These are phyloP conservation scores for Phlebopus sp. DNA, from an alignment of 1,284 basidiomycete species.

Conservation along the genomic window DNA sequence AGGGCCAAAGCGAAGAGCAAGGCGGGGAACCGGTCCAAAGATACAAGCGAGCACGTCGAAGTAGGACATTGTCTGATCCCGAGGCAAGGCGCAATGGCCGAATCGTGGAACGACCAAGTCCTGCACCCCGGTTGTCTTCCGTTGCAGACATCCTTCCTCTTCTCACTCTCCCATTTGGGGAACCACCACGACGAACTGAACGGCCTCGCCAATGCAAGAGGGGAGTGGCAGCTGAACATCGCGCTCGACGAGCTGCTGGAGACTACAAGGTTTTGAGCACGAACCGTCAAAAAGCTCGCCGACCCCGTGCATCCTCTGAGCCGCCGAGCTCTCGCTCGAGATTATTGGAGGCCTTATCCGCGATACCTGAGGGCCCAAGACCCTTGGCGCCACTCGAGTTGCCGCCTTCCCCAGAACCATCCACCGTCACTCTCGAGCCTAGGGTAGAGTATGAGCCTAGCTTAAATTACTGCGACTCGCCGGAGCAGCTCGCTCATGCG, in stretches of 20 bases:
- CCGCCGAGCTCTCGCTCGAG: not conserved
- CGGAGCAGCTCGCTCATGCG: slow-evolving; percentile 13
- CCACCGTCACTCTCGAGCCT: slow-evolving; percentile 2
- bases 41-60: not conserved
- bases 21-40: no score
- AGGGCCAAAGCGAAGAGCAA: no score
- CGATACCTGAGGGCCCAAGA: not conserved
- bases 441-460: slow-evolving; percentile 7
- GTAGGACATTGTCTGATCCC: slow-evolving; percentile 10
- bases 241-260: not conserved
- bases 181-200: slow-evolving; percentile 10
- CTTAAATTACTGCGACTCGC: slow-evolving; percentile 22
- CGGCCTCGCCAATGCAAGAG: not conserved
- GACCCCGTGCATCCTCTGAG: not conserved
- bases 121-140: slow-evolving; percentile 14
- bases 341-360: no score
- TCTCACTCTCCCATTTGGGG: slow-evolving; percentile 22
- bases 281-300: no score
- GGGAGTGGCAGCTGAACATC: slow-evolving; percentile 12
- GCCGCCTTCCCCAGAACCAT: not conserved
- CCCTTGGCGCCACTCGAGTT: not conserved
- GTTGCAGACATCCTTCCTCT: slow-evolving; percentile 19
- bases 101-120: not conserved
- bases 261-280: no score
- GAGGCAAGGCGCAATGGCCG: slow-evolving; percentile 8